Evolutionary conservation across 73 alveolate species (phyloP).

Genomic region (Symbiodinium natans): DNA sequence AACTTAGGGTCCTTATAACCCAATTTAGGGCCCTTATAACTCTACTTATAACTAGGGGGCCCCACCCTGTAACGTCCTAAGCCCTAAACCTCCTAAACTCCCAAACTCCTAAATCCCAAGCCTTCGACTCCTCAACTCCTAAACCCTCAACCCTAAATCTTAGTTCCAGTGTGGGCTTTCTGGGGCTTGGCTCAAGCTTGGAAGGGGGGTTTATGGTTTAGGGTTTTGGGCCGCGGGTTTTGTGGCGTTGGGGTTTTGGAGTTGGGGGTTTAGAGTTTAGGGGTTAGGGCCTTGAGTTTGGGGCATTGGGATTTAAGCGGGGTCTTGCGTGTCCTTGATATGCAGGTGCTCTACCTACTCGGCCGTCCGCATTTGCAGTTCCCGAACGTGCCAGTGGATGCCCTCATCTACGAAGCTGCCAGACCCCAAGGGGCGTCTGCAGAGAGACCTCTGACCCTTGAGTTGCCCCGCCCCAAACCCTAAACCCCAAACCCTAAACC

Average conservation of each 20-base stretch:
- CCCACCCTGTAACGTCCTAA: neutral
- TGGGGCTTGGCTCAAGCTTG: neutral
- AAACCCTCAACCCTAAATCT: too few relatives aligned
- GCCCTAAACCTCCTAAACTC: neutral
- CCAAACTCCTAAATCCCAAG: neutral
- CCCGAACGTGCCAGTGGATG: slow-evolving; percentile 80
- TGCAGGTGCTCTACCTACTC: slow-evolving; percentile 51
- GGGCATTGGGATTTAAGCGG: neutral
- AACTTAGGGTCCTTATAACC: too few relatives aligned
- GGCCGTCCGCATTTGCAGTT: slow-evolving; percentile 65
- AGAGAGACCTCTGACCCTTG: too few relatives aligned
- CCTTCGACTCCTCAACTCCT: neutral
- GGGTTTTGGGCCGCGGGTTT: too few relatives aligned
- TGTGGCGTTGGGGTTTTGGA: neutral
- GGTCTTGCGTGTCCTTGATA: neutral
- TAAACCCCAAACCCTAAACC: neutral
- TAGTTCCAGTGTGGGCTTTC: neutral
- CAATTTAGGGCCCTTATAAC: too few relatives aligned
- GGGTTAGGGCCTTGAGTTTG: too few relatives aligned
- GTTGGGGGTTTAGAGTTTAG: too few relatives aligned
- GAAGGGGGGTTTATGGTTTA: neutral
- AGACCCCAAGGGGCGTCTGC: neutral
- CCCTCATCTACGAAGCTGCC: slow-evolving; percentile 78
- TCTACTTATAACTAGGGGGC: too few relatives aligned
- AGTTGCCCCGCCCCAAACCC: neutral